Evolutionary conservation across 495 filamentous ascomycete species (phyloP).

Genomic region (Mycothermus thermophilus): DNA sequence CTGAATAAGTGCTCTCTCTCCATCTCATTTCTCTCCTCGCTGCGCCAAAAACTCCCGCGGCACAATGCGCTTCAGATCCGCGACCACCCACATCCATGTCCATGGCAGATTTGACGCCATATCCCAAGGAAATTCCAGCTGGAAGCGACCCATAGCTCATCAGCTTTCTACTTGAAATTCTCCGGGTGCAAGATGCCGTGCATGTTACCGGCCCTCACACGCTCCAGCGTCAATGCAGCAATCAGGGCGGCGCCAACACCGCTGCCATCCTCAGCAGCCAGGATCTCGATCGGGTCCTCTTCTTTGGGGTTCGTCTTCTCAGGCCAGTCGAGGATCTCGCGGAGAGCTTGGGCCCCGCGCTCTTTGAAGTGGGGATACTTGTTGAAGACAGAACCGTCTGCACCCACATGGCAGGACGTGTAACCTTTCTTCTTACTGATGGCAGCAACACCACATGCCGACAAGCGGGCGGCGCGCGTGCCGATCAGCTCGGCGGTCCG

Average conservation of each 20-base stretch:
- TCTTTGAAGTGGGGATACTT: conserved; percentile 96
- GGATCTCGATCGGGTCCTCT: conserved; percentile 71
- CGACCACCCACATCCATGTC: too few relatives aligned
- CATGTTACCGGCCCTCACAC: conserved; percentile 62
- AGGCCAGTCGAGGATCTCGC: conserved; percentile 89
- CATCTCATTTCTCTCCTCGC: too few relatives aligned
- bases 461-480: conserved; percentile 82
- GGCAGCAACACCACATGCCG: conserved; percentile 84
- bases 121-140: too few relatives aligned
- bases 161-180: too few relatives aligned
- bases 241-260: conserved; percentile 95
- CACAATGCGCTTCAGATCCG: too few relatives aligned
- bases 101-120: too few relatives aligned
- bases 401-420: conserved; percentile 78
- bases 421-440: conserved; percentile 93
- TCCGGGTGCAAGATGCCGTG: conserved; percentile 66
- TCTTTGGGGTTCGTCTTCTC: conserved; percentile 44
- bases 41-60: too few relatives aligned
- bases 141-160: too few relatives aligned
- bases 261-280: conserved; percentile 83
- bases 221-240: conserved; percentile 81
- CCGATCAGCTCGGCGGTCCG: conserved; percentile 87
- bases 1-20: too few relatives aligned
- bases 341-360: conserved; percentile 72
- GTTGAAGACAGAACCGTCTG: conserved; percentile 93